These are phyloP conservation scores for Coniella vitis DNA, from an alignment of 2,329 filamentous ascomycete genomes.

Conservation along the genomic window DNA sequence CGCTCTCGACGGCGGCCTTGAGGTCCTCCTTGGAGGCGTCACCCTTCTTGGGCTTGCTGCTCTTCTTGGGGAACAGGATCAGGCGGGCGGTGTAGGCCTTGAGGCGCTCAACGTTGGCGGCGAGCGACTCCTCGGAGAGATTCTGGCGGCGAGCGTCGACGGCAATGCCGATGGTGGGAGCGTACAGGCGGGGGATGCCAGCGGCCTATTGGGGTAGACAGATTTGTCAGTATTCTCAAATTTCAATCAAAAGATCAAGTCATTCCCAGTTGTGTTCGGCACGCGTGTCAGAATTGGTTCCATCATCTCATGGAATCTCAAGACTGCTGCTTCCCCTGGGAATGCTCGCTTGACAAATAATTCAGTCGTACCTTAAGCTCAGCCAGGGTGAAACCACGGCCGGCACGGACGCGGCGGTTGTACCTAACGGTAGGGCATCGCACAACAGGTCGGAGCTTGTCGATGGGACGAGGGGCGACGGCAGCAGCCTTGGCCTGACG, in stretches of 20 bases:
- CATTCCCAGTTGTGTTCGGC: background rate
- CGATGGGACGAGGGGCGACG: constrained; percentile 91
- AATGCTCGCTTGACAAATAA: background rate
- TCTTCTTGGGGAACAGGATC: constrained; percentile 95
- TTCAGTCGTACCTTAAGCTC: constrained; percentile 84
- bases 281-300: background rate
- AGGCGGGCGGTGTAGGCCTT: constrained; percentile 95
- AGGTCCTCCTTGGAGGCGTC: constrained; percentile 80
- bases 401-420: constrained; percentile 94
- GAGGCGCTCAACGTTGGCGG: constrained; percentile 92
- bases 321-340: no score
- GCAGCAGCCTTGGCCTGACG: constrained; percentile 92
- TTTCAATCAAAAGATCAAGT: background rate
- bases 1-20: constrained; percentile 48
- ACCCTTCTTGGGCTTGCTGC: constrained; percentile 88
- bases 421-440: constrained; percentile 98
- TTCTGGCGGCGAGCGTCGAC: constrained; percentile 97
- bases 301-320: background rate
- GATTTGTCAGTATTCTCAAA: constrained; percentile 16
- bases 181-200: constrained; percentile 88
- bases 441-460: constrained; percentile 93
- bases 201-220: constrained; percentile 63
- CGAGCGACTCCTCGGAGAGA: constrained; percentile 90
- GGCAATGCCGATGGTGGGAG: constrained; percentile 91
- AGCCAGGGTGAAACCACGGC: constrained; percentile 93